Conservation (phyloP, 768 basidiomycete species). For the Rhizopogon roseolus region DNA sequence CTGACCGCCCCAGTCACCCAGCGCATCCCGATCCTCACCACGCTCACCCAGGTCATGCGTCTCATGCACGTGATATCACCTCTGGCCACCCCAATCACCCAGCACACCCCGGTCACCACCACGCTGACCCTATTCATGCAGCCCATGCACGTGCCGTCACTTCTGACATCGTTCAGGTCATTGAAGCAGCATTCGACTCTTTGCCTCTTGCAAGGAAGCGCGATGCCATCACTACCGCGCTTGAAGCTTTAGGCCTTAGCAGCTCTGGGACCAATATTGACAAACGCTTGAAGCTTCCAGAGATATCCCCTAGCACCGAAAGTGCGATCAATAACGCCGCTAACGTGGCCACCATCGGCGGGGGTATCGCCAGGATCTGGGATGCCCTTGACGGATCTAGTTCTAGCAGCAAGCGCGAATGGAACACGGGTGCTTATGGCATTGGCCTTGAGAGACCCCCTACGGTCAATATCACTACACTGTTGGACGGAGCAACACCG, state of each 20-base stretch:
- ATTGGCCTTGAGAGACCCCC: no score
- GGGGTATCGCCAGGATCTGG: not conserved
- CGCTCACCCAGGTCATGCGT: no score
- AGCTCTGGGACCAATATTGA: no score
- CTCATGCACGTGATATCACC: no score
- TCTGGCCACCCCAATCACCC: no score
- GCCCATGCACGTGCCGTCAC: no score
- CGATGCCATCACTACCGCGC: not conserved
- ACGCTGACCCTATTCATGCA: no score
- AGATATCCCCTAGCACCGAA: not conserved
- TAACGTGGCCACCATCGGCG: not conserved
- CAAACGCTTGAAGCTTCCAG: not conserved
- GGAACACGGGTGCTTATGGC: no score
- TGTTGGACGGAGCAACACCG: not conserved
- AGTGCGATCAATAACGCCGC: no score
- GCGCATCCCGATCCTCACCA: no score
- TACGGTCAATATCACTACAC: not conserved
- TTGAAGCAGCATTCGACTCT: not conserved
- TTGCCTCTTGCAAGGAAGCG: not conserved
- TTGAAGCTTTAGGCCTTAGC: not conserved
- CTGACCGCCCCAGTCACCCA: no score
- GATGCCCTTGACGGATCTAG: not conserved
- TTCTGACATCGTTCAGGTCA: not conserved
- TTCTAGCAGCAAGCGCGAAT: not conserved
- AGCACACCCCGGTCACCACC: no score